These are phyloP conservation scores for Buddleja alternifolia DNA, from an alignment of 257 asterid species.

Conservation along the genomic window DNA sequence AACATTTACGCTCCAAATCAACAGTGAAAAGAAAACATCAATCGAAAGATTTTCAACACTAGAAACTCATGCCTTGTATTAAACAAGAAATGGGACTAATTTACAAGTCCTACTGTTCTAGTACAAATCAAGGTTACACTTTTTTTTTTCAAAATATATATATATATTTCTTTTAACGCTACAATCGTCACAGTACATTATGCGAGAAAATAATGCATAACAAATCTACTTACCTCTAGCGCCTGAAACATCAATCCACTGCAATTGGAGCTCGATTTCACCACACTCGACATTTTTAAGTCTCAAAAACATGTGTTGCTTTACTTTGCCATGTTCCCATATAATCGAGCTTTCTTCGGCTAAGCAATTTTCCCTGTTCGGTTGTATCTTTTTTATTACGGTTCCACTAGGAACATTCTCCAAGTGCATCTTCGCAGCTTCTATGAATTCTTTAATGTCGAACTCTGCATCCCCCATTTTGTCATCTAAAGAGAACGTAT, in stretches of 20 bases:
- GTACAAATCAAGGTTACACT: too few species aligned
- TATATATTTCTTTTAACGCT: too few species aligned
- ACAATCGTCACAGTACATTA: too few species aligned
- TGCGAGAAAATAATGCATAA: too few species aligned
- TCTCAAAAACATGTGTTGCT: slow-evolving; percentile 55
- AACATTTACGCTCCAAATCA: too few species aligned
- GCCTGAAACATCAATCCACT: slow-evolving; percentile 56
- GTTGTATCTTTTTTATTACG: slow-evolving; percentile 44
- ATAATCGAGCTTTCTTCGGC: slow-evolving; percentile 61
- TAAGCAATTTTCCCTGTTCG: slow-evolving; percentile 50
- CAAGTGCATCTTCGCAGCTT: slow-evolving; percentile 35
- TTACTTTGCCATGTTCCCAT: slow-evolving; percentile 48
- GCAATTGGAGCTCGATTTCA: slow-evolving; percentile 56
- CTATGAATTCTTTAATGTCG: slow-evolving; percentile 44
- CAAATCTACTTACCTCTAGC: slow-evolving; percentile 21
- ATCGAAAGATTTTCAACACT: too few species aligned
- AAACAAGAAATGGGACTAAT: too few species aligned
- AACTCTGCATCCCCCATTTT: slow-evolving; percentile 74
- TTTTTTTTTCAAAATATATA: too few species aligned
- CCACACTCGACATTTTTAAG: slow-evolving; percentile 63
- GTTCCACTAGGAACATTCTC: slow-evolving; percentile 44
- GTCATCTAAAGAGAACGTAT: slow-evolving; percentile 55
- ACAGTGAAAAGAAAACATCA: too few species aligned
- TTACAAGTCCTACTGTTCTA: too few species aligned
- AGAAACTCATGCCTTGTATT: too few species aligned